These are phyloP conservation scores for Cephaloascus albidus DNA, from an alignment of 805 yeast genomes.

Conservation along the genomic window DNA sequence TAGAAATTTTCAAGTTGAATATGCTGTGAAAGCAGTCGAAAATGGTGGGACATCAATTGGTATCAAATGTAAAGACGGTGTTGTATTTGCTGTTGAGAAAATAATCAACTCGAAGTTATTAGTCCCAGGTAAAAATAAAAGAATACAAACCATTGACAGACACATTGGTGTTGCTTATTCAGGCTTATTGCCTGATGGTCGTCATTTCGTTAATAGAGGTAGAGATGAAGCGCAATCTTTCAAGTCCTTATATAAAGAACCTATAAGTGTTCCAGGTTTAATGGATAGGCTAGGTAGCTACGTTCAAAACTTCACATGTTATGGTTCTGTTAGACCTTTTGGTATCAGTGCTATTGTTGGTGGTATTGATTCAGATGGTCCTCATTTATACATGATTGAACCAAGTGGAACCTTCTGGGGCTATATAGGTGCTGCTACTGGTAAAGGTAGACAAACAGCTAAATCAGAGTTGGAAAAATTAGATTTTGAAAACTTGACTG, in stretches of 20 bases:
- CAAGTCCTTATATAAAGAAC: slow-evolving; percentile 65
- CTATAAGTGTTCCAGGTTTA: slow-evolving; percentile 72
- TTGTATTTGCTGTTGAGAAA: slow-evolving; percentile 97
- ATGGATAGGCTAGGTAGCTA: slow-evolving; percentile 84
- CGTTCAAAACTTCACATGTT: slow-evolving; percentile 92
- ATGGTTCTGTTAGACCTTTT: slow-evolving; percentile 95
- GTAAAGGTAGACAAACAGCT: slow-evolving; percentile 98
- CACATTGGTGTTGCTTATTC: slow-evolving; percentile 94
- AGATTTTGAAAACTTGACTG: slow-evolving; percentile 58
- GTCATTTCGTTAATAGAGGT: slow-evolving; percentile 85
- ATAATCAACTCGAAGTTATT: slow-evolving; percentile 76
- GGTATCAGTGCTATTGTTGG: slow-evolving; percentile 91
- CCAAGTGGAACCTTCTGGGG: slow-evolving; percentile 99
- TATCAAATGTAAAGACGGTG: slow-evolving; percentile 84
- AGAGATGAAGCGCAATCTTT: slow-evolving; percentile 84
- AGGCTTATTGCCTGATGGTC: slow-evolving; percentile 94
- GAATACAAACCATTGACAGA: slow-evolving; percentile 88
- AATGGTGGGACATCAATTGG: slow-evolving; percentile 96
- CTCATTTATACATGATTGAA: slow-evolving; percentile 92
- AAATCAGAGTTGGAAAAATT: slow-evolving; percentile 92
- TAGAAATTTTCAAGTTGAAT: slow-evolving; percentile 94
- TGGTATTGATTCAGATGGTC: slow-evolving; percentile 84
- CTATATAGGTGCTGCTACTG: slow-evolving; percentile 93
- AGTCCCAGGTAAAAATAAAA: slow-evolving; percentile 80
- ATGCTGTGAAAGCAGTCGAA: slow-evolving; percentile 96